Percentiles rank a stretch among this genome's conserved stretches.
phyloP scores from a whole-genome alignment of 1,139 yeast genomes.

The Ogataea hybrid region DNA sequence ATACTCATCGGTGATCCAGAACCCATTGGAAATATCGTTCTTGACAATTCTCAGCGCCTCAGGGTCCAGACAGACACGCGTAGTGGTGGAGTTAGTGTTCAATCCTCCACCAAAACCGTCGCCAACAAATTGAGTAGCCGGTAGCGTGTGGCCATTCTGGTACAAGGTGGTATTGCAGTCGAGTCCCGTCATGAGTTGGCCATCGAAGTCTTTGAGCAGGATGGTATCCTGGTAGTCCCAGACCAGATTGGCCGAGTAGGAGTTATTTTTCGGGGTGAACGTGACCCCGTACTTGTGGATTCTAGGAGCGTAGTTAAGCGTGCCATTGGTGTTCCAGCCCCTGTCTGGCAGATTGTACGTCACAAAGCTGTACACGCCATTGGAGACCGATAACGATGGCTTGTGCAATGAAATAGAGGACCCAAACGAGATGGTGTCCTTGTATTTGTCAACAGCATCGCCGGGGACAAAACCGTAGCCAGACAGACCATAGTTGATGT shows the following conservation, averaged over 20 bases:
- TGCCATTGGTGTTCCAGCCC: constrained; percentile 32
- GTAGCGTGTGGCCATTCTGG: constrained; percentile 25
- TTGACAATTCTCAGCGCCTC: constrained; percentile 27
- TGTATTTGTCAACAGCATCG: constrained; percentile 26
- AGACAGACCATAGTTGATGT: constrained; percentile 25
- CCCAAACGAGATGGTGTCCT: constrained; percentile 32
- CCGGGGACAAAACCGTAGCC: constrained; percentile 30
- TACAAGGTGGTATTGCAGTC: constrained; percentile 28
- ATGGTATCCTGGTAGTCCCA: constrained; percentile 30
- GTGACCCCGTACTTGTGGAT: constrained; percentile 23
- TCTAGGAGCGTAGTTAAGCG: constrained; percentile 27
- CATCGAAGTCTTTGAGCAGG: constrained; percentile 28
- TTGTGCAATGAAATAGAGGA: constrained; percentile 28
- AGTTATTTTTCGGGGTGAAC: constrained; percentile 24
- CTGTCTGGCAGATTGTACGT: constrained; percentile 31
- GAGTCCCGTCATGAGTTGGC: constrained; percentile 27
- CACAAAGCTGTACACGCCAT: constrained; percentile 26
- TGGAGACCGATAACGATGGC: constrained; percentile 17
- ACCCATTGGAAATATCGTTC: constrained; percentile 30
- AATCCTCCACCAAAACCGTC: constrained; percentile 30
- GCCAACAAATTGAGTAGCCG: constrained; percentile 28
- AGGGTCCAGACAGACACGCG: constrained; percentile 29
- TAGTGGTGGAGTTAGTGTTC: constrained; percentile 18
- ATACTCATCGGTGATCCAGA: constrained; percentile 32
- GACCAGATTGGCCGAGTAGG: constrained; percentile 22